Percentiles rank a stretch among this genome's conserved stretches.
Conservation (phyloP, 1,284 basidiomycete genomes). For the Pyrrhoderma noxium region DNA sequence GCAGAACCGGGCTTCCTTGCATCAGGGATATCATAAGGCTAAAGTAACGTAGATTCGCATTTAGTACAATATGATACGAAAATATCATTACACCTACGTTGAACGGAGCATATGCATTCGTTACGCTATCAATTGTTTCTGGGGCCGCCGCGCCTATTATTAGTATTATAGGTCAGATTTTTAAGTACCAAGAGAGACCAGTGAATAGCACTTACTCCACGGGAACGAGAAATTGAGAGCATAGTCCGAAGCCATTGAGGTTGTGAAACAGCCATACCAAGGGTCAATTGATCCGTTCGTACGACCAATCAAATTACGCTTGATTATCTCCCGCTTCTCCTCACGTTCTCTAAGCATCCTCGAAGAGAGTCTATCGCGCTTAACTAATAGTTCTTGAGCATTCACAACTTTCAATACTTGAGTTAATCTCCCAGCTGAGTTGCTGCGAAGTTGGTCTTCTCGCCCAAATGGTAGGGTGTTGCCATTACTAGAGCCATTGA, state of each 20-base stretch:
- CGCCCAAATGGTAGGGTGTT: neutral
- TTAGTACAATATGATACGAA: neutral
- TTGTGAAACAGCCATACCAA: conserved; percentile 52
- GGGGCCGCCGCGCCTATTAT: conserved; percentile 41
- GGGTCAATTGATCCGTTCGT: conserved; percentile 46
- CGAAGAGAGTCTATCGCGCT: conserved; percentile 23
- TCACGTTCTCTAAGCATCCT: conserved; percentile 18
- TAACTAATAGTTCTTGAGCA: neutral
- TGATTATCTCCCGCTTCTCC: conserved; percentile 26
- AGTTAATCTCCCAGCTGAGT: neutral
- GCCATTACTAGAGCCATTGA: neutral
- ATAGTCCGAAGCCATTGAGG: conserved; percentile 49
- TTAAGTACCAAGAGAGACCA: conserved; percentile 3
- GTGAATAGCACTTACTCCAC: conserved; percentile 44
- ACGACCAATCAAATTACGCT: conserved; percentile 36
- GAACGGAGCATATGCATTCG: conserved; percentile 5
- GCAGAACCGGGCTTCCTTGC: conserved; percentile 29
- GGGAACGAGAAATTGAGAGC: conserved; percentile 58
- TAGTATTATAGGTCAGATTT: too few species aligned
- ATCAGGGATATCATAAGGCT: conserved; percentile 29
- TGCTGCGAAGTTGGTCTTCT: neutral
- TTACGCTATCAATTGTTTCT: conserved; percentile 2
- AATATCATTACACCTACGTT: neutral
- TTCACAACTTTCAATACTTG: neutral
- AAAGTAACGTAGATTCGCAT: neutral